Conservation (phyloP, 441 rosid species). For the Daphne laureola region DNA sequence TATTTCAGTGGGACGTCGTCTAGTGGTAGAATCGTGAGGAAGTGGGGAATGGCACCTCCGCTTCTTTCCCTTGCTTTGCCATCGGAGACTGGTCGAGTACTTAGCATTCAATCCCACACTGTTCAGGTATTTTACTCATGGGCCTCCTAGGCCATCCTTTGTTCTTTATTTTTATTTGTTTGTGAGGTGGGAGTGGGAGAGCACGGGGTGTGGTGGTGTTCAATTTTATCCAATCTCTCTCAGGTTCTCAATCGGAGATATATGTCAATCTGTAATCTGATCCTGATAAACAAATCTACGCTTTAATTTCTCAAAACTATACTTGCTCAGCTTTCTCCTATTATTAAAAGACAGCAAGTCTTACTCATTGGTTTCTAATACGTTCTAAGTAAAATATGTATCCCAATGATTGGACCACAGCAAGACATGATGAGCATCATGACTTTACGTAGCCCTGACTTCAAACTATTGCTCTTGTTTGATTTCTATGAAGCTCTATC, state of each 20-base stretch:
- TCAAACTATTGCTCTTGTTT: not conserved
- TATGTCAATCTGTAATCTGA: not conserved
- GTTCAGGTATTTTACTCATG: constrained; percentile 51
- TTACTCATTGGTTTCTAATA: no score
- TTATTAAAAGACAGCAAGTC: no score
- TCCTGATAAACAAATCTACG: not conserved
- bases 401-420: no score
- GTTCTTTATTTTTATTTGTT: not conserved
- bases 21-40: constrained; percentile 28
- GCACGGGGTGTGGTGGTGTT: no score
- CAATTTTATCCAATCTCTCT: not conserved
- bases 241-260: not conserved
- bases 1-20: constrained; percentile 6
- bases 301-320: no score
- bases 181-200: no score
- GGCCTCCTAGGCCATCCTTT: not conserved
- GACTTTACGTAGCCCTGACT: no score
- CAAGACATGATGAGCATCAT: no score
- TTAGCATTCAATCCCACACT: constrained; percentile 92
- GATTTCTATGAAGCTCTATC: not conserved
- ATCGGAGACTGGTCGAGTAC: constrained; percentile 88
- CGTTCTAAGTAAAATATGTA: not conserved
- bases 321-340: no score
- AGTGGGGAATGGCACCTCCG: constrained; percentile 55
- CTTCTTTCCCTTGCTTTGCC: constrained; percentile 84